These are phyloP conservation scores for Pythium oligandrum DNA, from an alignment of 352 stramenopile genomes.

Conservation along the genomic window DNA sequence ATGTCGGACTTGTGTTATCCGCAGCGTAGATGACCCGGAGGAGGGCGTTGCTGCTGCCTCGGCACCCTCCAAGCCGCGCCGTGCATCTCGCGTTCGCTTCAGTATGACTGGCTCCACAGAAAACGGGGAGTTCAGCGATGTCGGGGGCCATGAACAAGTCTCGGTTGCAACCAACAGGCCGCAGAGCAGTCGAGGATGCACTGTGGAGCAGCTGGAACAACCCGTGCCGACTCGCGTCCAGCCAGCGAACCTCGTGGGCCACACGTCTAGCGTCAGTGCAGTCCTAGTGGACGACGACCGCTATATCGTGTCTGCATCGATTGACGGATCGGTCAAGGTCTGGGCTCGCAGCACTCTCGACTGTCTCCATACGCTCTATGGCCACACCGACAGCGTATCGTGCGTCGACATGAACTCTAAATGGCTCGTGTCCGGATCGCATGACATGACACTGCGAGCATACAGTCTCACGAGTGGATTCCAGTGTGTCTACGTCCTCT, in stretches of 20 bases:
- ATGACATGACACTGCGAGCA: slow-evolving; percentile 55
- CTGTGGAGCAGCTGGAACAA: neutral
- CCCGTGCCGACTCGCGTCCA: slow-evolving; percentile 15
- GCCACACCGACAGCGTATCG: slow-evolving; percentile 59
- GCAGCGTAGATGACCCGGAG: too few relatives aligned
- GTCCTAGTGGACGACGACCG: slow-evolving; percentile 46
- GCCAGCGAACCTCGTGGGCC: slow-evolving; percentile 47
- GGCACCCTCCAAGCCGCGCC: slow-evolving; percentile 4
- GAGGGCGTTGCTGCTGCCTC: neutral
- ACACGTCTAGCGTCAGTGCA: slow-evolving; percentile 54
- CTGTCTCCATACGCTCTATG: slow-evolving; percentile 61
- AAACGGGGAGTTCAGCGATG: too few relatives aligned
- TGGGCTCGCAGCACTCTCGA: slow-evolving; percentile 50
- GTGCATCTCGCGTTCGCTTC: slow-evolving; percentile 1
- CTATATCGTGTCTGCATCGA: slow-evolving; percentile 59
- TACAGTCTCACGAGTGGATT: slow-evolving; percentile 40
- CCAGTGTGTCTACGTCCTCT: slow-evolving; percentile 30
- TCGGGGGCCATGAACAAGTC: too few relatives aligned
- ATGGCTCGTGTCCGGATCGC: slow-evolving; percentile 67
- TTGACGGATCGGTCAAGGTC: slow-evolving; percentile 66
- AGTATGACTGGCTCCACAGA: neutral
- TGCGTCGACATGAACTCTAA: slow-evolving; percentile 37
- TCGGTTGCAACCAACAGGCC: too few relatives aligned
- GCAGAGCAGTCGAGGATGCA: too few relatives aligned
- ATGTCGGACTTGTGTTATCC: too few relatives aligned